Base-by-base conservation (phyloP, 140 eudicot genomes). In the Senecio squalidus region DNA sequence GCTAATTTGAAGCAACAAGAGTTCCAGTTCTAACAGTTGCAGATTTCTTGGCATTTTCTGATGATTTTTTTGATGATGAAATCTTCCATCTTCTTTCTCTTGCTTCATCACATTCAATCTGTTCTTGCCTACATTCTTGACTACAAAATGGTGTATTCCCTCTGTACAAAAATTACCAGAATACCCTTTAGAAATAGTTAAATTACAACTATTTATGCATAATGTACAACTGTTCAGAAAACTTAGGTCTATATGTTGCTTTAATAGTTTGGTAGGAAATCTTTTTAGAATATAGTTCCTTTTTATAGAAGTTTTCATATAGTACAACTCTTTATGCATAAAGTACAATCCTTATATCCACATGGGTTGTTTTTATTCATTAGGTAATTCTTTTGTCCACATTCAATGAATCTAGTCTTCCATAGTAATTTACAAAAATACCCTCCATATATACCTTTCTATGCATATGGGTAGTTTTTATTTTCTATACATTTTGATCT, bases 61-160 rank as follows among this genome's bases (percentile, higher is more conserved):
- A 55, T 36, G 76, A 62, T 36, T 36, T 10, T 36, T 81, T 80
- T 0, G 83, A 73, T 24, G 83, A 70, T 24, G 77, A 46, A 11
- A 64, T 36, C 46, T 73, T 85, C 93, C 84, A 73, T 57, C 79
- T 81, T 61, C 75, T 85, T 50, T 85, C 94, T 58, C 52, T 76
- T 23, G 88, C 87, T 28, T 90, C 94, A 69, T 90, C 98, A 39
- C 60, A 78, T 17, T 90, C 98, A 54, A 90, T 90, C 20, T 90
- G 95, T 55, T 90, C 98, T 82, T 90, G 95, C 52, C 97, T 78
- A 68, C 97, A 90, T 49, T 90, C 97, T 68, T 82, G 85, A 83
- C 97, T 90, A 62, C 95, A 90, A 64, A 76, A 90, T 64, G 97
- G 95, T 6, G 94, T 83, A 53, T 90, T 70, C 55, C 97, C 97